A percentile compares a stretch with the other conserved stretches of the same genome.
Evolutionary conservation across 257 asterid genomes (phyloP).

Genomic region (Fraxinus quadrangulata): DNA sequence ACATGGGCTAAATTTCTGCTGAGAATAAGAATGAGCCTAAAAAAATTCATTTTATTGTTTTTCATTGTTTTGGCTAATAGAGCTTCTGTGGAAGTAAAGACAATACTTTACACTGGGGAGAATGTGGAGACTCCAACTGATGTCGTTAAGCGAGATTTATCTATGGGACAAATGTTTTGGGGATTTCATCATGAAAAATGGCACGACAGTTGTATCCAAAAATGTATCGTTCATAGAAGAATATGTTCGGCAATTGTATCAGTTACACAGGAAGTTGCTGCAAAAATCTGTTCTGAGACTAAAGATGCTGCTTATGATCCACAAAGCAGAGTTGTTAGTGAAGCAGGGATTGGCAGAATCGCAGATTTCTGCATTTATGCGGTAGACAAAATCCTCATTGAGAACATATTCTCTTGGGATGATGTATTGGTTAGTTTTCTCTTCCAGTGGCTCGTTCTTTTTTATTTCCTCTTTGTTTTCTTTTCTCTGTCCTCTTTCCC

Average conservation of each 20-base stretch:
- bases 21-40: slow-evolving; percentile 1
- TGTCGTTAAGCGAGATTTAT: slow-evolving; percentile 35
- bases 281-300: slow-evolving; percentile 43
- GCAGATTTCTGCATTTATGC: slow-evolving; percentile 72
- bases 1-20: neutral
- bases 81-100: slow-evolving; percentile 89
- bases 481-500: neutral
- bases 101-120: slow-evolving; percentile 65
- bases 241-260: slow-evolving; percentile 65
- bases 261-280: slow-evolving; percentile 50
- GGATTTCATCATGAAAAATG: slow-evolving; percentile 68
- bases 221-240: slow-evolving; percentile 58
- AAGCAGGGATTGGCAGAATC: slow-evolving; percentile 43
- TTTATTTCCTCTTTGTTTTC: neutral
- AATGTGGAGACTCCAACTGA: slow-evolving; percentile 37
- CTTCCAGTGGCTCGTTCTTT: neutral
- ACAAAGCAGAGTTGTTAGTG: slow-evolving; percentile 31
- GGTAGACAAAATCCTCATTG: slow-evolving; percentile 58
- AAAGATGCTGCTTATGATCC: slow-evolving; percentile 26
- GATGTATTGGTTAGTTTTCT: slow-evolving; percentile 65
- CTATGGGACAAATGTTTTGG: slow-evolving; percentile 43
- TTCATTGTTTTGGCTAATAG: slow-evolving; percentile 41
- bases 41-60: slow-evolving; percentile 6
- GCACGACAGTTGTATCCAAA: slow-evolving; percentile 66
- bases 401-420: slow-evolving; percentile 65